Conservation (phyloP, 2,329 filamentous ascomycete genomes). For the Fusarium incarnatum region DNA sequence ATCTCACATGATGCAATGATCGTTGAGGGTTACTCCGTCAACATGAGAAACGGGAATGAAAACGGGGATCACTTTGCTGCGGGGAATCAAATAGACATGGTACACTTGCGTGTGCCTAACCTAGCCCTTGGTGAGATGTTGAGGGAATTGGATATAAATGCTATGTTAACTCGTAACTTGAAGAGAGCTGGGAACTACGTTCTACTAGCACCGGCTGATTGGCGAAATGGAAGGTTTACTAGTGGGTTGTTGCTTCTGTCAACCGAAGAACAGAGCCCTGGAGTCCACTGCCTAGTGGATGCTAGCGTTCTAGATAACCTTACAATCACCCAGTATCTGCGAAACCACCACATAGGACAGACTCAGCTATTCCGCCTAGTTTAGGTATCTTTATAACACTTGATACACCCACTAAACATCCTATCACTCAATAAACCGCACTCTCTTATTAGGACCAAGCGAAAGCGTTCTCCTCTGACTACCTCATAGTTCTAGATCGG, state of each 20-base stretch:
- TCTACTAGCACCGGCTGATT: neutral
- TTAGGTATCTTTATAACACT: neutral
- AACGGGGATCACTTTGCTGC: fast-evolving
- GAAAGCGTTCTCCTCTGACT: fast-evolving
- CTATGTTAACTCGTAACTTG: neutral
- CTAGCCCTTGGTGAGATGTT: too few species aligned
- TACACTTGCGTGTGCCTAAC: too few species aligned
- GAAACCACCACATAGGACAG: too few species aligned
- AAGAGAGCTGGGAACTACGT: neutral
- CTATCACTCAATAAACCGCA: neutral
- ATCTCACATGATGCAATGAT: neutral
- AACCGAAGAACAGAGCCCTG: neutral
- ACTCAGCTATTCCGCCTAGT: neutral
- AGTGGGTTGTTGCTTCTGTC: neutral
- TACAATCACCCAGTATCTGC: neutral
- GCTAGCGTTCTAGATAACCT: neutral
- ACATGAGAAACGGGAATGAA: fast-evolving
- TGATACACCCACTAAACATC: too few species aligned
- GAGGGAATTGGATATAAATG: too few species aligned
- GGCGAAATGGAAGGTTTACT: neutral
- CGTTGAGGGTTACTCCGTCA: neutral
- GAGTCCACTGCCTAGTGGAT: neutral
- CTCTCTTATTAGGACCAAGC: neutral
- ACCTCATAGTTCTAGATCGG: neutral
- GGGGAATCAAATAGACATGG: too few species aligned